phyloP scores from a whole-genome alignment of 805 yeast genomes.

The Saturnispora gosingensis region DNA sequence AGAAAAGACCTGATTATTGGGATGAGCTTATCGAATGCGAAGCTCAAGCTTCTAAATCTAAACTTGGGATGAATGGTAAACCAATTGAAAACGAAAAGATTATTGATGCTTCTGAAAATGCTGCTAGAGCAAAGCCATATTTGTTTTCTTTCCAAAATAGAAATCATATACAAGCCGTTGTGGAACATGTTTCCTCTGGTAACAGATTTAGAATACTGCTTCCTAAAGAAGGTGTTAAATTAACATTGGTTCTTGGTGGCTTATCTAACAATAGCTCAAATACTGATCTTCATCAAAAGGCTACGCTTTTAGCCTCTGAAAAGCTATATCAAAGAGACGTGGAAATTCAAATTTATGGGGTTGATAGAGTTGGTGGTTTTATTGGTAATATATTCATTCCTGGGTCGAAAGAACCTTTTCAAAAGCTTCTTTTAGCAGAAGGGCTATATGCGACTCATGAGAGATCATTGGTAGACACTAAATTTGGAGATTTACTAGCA shows the following conservation, averaged over 20 bases:
- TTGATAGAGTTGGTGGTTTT: constrained; percentile 74
- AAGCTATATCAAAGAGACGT: constrained; percentile 65
- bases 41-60: constrained; percentile 42
- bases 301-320: constrained; percentile 43
- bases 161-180: constrained; percentile 54
- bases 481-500: constrained; percentile 42
- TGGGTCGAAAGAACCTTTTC: constrained; percentile 46
- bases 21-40: constrained; percentile 68
- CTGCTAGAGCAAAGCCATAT: constrained; percentile 64
- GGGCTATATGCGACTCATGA: constrained; percentile 64
- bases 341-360: constrained; percentile 54
- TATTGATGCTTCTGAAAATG: constrained; percentile 73
- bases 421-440: constrained; percentile 43
- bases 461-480: constrained; percentile 50
- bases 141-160: constrained; percentile 61
- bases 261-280: constrained; percentile 36
- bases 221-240: constrained; percentile 62
- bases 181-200: constrained; percentile 62
- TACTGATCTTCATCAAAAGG: constrained; percentile 35
- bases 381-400: constrained; percentile 58
- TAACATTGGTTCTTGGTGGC: constrained; percentile 72
- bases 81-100: constrained; percentile 50
- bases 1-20: constrained; percentile 67
- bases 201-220: constrained; percentile 57
- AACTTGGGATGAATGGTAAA: constrained; percentile 56